Conservation (phyloP, 2,329 filamentous ascomycete species). For the Paecilomyces fulvus region DNA sequence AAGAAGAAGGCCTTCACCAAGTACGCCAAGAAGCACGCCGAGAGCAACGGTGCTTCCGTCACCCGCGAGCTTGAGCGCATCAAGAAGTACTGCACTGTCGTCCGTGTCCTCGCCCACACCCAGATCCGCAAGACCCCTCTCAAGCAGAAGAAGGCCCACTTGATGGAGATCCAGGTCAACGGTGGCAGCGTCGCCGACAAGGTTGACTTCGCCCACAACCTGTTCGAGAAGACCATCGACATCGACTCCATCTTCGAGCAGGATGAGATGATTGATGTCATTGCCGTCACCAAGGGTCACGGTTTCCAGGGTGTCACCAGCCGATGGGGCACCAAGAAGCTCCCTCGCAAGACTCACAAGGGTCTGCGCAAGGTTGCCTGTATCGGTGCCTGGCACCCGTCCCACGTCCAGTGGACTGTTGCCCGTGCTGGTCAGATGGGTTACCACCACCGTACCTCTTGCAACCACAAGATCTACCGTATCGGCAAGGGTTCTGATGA, state of each 20-base stretch:
- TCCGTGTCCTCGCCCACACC: conserved; percentile 98
- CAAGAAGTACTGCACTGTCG: conserved; percentile 99
- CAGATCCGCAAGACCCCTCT: conserved; percentile 98
- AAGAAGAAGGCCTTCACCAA: conserved; percentile 99
- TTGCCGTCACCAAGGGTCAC: conserved; percentile 99
- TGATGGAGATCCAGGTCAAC: conserved; percentile 99
- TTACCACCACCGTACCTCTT: conserved; percentile 99
- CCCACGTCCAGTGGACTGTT: conserved; percentile 99
- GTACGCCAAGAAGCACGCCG: conserved; percentile 99
- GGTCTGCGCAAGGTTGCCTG: conserved; percentile 99
- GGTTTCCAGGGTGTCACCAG: conserved; percentile 95
- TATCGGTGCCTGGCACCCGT: conserved; percentile 99
- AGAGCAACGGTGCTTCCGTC: conserved; percentile 81
- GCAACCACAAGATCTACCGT: conserved; percentile 99
- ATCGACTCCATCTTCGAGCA: conserved; percentile 95
- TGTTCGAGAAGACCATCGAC: conserved; percentile 98
- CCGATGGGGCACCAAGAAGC: conserved; percentile 99
- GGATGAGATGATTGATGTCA: conserved; percentile 99
- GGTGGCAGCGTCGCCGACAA: conserved; percentile 93
- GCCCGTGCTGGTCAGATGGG: conserved; percentile 98
- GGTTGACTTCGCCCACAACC: conserved; percentile 87
- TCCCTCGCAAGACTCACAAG: conserved; percentile 99
- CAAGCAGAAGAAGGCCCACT: conserved; percentile 99
- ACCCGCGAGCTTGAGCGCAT: conserved; percentile 98
- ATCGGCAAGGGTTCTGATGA: conserved; percentile 89